Conservation (phyloP, 2,329 filamentous ascomycete genomes). For the Cryphonectria parasitica region DNA sequence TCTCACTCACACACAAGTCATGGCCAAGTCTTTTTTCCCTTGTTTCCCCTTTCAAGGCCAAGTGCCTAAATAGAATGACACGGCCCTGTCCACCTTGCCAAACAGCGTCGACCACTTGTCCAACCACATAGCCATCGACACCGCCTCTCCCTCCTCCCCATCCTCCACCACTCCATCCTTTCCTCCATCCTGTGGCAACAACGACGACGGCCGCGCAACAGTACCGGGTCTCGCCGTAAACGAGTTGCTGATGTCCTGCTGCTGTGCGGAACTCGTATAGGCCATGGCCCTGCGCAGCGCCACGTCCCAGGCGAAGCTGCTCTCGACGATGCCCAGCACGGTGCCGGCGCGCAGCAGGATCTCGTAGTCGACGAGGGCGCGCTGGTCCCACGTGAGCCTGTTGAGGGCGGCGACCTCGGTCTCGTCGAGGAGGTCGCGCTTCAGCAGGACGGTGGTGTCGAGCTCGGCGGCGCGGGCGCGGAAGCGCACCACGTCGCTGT, state of each 20-base stretch:
- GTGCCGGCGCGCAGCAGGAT: slow-evolving; percentile 48
- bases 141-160: slow-evolving; percentile 24
- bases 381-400: slow-evolving; percentile 51
- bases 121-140: slow-evolving; percentile 36
- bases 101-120: slow-evolving; percentile 41
- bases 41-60: slow-evolving; percentile 20
- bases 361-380: slow-evolving; percentile 55
- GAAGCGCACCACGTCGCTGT: slow-evolving; percentile 43
- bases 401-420: slow-evolving; percentile 41
- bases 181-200: too few species aligned
- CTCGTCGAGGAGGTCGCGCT: slow-evolving; percentile 46
- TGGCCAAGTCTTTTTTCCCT: background rate
- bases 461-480: slow-evolving; percentile 40
- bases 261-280: slow-evolving; percentile 29
- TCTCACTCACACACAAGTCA: background rate
- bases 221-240: slow-evolving; percentile 14
- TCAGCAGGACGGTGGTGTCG: slow-evolving; percentile 46
- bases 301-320: slow-evolving; percentile 52
- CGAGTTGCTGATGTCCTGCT: slow-evolving; percentile 5
- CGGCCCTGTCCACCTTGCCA: slow-evolving; percentile 32
- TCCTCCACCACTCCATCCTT: too few species aligned
- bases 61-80: slow-evolving; percentile 20
- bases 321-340: slow-evolving; percentile 49
- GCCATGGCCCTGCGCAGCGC: slow-evolving; percentile 44
- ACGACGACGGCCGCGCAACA: background rate